Base-by-base conservation (phyloP, 2,329 filamentous ascomycete species). In the Tolypocladium sp. region DNA sequence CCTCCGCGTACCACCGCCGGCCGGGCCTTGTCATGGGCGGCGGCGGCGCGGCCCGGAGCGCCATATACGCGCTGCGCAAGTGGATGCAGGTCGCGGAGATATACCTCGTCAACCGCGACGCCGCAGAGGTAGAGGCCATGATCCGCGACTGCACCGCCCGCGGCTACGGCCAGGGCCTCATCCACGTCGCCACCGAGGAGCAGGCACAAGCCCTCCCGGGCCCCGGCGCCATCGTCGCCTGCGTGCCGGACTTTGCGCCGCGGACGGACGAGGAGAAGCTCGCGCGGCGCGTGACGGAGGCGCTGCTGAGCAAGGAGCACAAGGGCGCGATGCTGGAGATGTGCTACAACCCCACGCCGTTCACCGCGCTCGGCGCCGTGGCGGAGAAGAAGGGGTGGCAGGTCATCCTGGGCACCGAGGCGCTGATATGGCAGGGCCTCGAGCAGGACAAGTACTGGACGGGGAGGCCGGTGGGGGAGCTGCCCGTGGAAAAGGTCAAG, bases 31-130 rank as follows among this genome's bases (percentile, higher is more conserved):
- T 93, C 22, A 80, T 93, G 53, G 90, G 90, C 37, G 89, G 89
- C 4, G 90, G 90, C 37, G 90, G 90, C 40, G 90, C 90, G 0
- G 88, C 89, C n/a, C 80, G 90, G 53, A 87, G 85, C 22, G 89
- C 90, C 12, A 83, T 92, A 35, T 93, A 93, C 68, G 86, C 90
- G 1, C 75, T 93, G 63, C 80, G 85, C 66, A 84, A 83, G 66
- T 90, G 83, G 79, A 81, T 93, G 72, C 80, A 82, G 59, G 86
- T 84, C 44, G 83, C 80, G 30, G 79, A 79, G 44, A 86, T 93
- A 63, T 94, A 93, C 72, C 79, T 93, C 42, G 87, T 92, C 56
- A 92, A 92, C 73, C 82, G 90, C 40, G 88, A 92, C 68, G 74
- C 76, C 22, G 70, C 67, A 35, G 90, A 93, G 72, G 86, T 92